A percentile compares a stretch with the other conserved stretches of the same genome.
These are phyloP conservation scores for Bipolaris victoriae DNA, from an alignment of 2,329 filamentous ascomycete genomes.

Conservation along the genomic window DNA sequence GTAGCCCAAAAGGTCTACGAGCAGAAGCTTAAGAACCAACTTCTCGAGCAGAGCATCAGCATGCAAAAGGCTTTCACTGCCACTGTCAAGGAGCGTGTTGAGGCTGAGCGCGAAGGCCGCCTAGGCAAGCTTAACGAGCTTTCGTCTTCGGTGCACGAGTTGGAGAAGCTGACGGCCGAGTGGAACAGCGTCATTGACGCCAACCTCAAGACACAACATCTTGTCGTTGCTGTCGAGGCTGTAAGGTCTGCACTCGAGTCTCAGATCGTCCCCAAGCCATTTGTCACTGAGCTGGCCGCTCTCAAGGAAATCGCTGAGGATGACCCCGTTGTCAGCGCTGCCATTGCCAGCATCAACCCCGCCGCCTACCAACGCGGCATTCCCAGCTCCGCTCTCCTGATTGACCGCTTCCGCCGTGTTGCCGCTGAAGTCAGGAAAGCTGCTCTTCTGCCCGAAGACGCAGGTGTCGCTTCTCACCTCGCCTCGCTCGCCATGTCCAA, in stretches of 20 bases:
- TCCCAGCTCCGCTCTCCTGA: conserved; percentile 79
- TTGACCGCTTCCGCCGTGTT: conserved; percentile 95
- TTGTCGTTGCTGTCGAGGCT: conserved; percentile 93
- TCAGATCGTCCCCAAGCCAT: conserved; percentile 76
- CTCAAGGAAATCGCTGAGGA: conserved; percentile 89
- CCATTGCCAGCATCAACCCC: conserved; percentile 96
- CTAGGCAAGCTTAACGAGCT: conserved; percentile 86
- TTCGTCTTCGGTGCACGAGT: conserved; percentile 75
- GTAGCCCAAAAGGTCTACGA: conserved; percentile 81
- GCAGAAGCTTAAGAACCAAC: conserved; percentile 80
- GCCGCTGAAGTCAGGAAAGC: conserved; percentile 93
- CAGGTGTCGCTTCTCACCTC: conserved; percentile 91
- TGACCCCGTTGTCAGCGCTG: conserved; percentile 86
- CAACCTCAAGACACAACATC: conserved; percentile 92
- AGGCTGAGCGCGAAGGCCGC: conserved; percentile 84
- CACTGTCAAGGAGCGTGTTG: conserved; percentile 80
- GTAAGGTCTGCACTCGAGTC: conserved; percentile 84
- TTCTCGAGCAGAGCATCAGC: conserved; percentile 87
- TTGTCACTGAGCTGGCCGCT: conserved; percentile 89
- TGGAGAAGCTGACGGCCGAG: conserved; percentile 84
- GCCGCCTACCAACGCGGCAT: conserved; percentile 91
- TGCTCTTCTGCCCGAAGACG: conserved; percentile 86
- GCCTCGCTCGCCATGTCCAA: conserved; percentile 90
- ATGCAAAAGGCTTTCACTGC: conserved; percentile 84
- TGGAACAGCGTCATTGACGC: conserved; percentile 91